Evolutionary conservation across 495 filamentous ascomycete genomes (phyloP).

Genomic region (Hypoxylon perforatum): DNA sequence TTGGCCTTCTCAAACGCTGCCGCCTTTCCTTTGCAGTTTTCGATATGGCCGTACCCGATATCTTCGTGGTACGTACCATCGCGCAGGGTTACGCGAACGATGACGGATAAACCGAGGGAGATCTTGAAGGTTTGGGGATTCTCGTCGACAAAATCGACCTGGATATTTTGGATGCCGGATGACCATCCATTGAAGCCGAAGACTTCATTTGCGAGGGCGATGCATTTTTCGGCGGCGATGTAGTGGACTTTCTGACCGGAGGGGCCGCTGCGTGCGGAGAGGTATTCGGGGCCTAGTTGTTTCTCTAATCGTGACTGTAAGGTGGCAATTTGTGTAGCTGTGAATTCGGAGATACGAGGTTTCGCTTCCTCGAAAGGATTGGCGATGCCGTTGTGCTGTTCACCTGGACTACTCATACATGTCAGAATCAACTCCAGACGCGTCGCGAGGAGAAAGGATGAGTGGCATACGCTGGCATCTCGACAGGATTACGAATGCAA

Average conservation of each 20-base stretch:
- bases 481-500: conserved; percentile 20
- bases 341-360: conserved; percentile 79
- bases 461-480: conserved; percentile 59
- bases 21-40: conserved; percentile 94
- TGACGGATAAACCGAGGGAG: conserved; percentile 84
- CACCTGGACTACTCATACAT: conserved; percentile 70
- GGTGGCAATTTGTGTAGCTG: conserved; percentile 88
- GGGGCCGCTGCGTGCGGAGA: conserved; percentile 83
- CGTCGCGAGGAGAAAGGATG: background rate
- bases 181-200: conserved; percentile 99
- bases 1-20: conserved; percentile 97
- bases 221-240: conserved; percentile 90
- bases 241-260: conserved; percentile 89
- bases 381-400: conserved; percentile 71
- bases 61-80: conserved; percentile 98
- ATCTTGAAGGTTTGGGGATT: conserved; percentile 71
- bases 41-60: conserved; percentile 93
- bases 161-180: conserved; percentile 84
- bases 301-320: conserved; percentile 87
- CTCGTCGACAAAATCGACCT: conserved; percentile 86
- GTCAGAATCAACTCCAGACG: conserved; percentile 27
- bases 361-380: conserved; percentile 84
- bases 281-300: conserved; percentile 96
- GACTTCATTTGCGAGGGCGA: conserved; percentile 95
- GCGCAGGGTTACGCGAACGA: conserved; percentile 85